These are phyloP conservation scores for Spiraea crenata DNA, from an alignment of 331 rosid genomes.

Conservation along the genomic window DNA sequence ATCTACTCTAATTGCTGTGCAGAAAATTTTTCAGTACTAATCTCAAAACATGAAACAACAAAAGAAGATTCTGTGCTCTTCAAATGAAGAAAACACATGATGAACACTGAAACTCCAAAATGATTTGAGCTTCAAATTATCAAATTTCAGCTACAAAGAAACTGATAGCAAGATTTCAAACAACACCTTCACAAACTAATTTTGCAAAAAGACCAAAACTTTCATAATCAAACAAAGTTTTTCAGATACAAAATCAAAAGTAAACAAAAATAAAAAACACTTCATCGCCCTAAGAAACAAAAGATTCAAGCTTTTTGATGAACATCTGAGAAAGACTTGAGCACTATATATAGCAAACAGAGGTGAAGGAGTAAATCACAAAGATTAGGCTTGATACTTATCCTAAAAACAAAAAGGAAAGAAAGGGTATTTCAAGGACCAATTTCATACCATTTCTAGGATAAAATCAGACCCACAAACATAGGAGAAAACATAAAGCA, in stretches of 20 bases:
- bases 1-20: not conserved
- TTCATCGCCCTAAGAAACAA: slow-evolving; percentile 15
- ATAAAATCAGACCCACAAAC: slow-evolving; percentile 13
- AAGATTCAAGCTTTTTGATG: not conserved
- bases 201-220: not conserved
- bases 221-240: no score
- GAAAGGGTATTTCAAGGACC: slow-evolving; percentile 5
- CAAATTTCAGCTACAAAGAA: slow-evolving; percentile 3
- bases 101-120: slow-evolving; percentile 1
- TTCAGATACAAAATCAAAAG: slow-evolving; percentile 1
- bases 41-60: not conserved
- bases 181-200: slow-evolving; percentile 9
- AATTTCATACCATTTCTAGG: slow-evolving; percentile 7
- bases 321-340: slow-evolving; percentile 5
- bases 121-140: slow-evolving; percentile 19
- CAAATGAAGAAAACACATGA: not conserved
- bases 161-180: slow-evolving; percentile 6
- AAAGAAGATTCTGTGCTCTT: not conserved
- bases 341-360: not conserved
- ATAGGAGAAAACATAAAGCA: not conserved
- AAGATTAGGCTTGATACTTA: slow-evolving; percentile 24
- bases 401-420: slow-evolving; percentile 8
- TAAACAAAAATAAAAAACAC: not conserved
- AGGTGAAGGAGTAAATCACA: not conserved
- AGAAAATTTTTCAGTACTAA: not conserved